A percentile compares a stretch with the other conserved stretches of the same genome.
Conservation (phyloP, 345 rosid species). For the Eucalyptus virginea region DNA sequence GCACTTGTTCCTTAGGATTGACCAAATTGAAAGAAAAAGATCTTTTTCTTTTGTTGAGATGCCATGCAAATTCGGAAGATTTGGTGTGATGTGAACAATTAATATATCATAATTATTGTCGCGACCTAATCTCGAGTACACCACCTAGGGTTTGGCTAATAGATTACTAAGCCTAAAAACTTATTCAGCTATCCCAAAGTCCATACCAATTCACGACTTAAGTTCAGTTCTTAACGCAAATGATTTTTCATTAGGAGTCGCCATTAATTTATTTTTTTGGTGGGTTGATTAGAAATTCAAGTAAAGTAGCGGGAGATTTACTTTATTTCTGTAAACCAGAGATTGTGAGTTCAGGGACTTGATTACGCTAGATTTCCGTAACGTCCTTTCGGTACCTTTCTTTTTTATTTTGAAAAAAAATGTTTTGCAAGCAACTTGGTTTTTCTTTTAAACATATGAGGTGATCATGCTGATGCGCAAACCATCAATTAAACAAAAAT, state of each 20-base stretch:
- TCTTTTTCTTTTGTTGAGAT: not conserved
- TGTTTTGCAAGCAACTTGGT: rapidly evolving
- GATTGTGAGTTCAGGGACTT: rapidly evolving
- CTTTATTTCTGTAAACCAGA: rapidly evolving
- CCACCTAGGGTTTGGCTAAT: too few species aligned
- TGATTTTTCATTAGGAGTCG: rapidly evolving
- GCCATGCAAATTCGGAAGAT: not conserved
- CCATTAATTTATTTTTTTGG: rapidly evolving
- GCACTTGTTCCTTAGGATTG: not conserved
- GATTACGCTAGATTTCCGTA: rapidly evolving
- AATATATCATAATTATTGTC: not conserved
- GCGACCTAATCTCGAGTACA: rapidly evolving
- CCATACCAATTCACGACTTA: rapidly evolving
- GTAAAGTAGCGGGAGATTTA: rapidly evolving
- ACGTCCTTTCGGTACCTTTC: rapidly evolving
- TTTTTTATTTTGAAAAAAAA: too few species aligned
- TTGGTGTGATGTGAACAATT: not conserved
- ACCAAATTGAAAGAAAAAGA: not conserved
- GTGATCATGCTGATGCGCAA: rapidly evolving
- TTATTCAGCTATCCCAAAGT: too few species aligned
- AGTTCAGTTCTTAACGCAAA: too few species aligned
- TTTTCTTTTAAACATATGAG: rapidly evolving
- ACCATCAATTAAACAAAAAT: too few species aligned
- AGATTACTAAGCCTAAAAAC: rapidly evolving
- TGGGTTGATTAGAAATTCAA: too few species aligned